Percentiles rank a stretch among this genome's conserved stretches.
phyloP scores from a whole-genome alignment of 2,329 filamentous ascomycete species.

The Alternaria sp. region DNA sequence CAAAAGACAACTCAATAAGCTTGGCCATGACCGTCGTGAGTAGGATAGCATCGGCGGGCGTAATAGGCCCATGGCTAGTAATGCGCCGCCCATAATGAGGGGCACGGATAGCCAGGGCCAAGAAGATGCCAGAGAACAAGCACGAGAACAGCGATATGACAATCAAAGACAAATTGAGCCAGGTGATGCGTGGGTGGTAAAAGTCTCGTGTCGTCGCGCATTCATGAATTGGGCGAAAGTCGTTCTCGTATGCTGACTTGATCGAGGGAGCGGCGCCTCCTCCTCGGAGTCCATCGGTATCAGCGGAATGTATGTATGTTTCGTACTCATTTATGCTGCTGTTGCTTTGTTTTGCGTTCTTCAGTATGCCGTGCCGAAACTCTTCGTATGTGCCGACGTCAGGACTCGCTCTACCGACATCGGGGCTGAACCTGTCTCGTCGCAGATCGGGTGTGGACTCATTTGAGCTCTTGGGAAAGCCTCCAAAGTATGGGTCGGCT shows the following conservation, averaged over 20 bases:
- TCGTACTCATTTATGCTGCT: slow-evolving; percentile 37
- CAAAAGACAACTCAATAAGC: slow-evolving; percentile 77
- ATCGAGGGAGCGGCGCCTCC: slow-evolving; percentile 33
- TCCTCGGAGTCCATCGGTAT: slow-evolving; percentile 30
- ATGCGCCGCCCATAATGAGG: slow-evolving; percentile 68
- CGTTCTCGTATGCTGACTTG: slow-evolving; percentile 44
- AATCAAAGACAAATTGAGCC: slow-evolving; percentile 55
- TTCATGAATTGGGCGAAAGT: slow-evolving; percentile 45
- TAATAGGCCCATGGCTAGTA: slow-evolving; percentile 58
- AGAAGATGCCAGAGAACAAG: slow-evolving; percentile 68
- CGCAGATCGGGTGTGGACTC: slow-evolving; percentile 43
- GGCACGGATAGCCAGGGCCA: slow-evolving; percentile 66
- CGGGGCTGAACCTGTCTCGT: slow-evolving; percentile 29
- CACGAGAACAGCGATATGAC: slow-evolving; percentile 67
- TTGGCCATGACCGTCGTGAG: slow-evolving; percentile 75
- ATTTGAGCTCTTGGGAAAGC: slow-evolving; percentile 33
- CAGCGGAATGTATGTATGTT: slow-evolving; percentile 33
- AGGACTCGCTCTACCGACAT: slow-evolving; percentile 28
- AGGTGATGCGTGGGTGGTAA: slow-evolving; percentile 50
- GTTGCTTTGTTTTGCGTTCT: slow-evolving; percentile 25
- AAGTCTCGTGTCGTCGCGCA: slow-evolving; percentile 49
- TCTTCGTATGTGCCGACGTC: slow-evolving; percentile 38
- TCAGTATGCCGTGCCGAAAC: slow-evolving; percentile 32
- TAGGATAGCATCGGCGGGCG: slow-evolving; percentile 69
- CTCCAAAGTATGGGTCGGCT: slow-evolving; percentile 36